Evolutionary conservation across 2,329 filamentous ascomycete genomes (phyloP).

Genomic region (Xylogone sp.): DNA sequence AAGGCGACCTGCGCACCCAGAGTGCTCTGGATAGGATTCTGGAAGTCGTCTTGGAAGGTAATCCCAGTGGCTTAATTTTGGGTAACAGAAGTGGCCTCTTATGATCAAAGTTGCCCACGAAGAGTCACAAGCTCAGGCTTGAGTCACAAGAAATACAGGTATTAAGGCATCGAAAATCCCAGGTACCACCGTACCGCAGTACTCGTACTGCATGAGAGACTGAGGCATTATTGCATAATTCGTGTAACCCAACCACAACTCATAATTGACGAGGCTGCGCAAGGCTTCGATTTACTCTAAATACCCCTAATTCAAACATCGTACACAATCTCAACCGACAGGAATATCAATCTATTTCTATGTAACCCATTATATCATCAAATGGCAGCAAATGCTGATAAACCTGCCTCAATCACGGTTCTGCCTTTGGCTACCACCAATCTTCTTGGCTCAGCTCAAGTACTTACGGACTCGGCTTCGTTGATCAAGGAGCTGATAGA

Average conservation of each 20-base stretch:
- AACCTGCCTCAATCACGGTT: slow-evolving; percentile 31
- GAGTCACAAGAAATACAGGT: not conserved
- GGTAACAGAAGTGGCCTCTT: not conserved
- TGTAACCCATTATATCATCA: slow-evolving; percentile 14
- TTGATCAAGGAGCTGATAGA: slow-evolving; percentile 76
- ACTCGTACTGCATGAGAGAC: too few species aligned
- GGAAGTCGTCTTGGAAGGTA: slow-evolving; percentile 37
- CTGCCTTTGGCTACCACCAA: slow-evolving; percentile 47
- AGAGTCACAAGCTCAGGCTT: not conserved
- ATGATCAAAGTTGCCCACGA: slow-evolving; percentile 1
- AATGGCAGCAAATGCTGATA: not conserved
- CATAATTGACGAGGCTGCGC: not conserved
- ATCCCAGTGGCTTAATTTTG: not conserved
- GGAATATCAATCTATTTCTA: not conserved
- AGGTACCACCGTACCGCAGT: too few species aligned
- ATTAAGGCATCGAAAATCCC: not conserved
- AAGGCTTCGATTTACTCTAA: not conserved
- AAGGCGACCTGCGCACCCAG: slow-evolving; percentile 52
- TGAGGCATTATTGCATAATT: too few species aligned
- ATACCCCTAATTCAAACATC: not conserved
- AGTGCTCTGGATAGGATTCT: slow-evolving; percentile 51
- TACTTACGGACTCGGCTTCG: slow-evolving; percentile 54
- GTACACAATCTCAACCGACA: not conserved
- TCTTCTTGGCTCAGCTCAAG: slow-evolving; percentile 57
- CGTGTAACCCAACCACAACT: not conserved